Evolutionary conservation across 2,329 filamentous ascomycete species (phyloP).

Genomic region (Trichoderma breve): DNA sequence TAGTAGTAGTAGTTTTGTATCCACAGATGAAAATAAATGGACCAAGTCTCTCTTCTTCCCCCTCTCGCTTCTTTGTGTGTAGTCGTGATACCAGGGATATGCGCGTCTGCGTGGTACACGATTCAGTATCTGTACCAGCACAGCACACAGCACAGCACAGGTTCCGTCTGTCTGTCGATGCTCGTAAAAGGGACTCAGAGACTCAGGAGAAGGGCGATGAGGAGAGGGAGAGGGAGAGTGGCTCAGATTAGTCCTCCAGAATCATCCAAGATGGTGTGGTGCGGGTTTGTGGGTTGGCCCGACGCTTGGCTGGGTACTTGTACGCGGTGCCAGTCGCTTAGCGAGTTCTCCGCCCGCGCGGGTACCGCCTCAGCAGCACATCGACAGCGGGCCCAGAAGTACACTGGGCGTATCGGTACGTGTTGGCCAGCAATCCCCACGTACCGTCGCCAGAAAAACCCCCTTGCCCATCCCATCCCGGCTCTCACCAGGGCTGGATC

Average conservation of each 20-base stretch:
- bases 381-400: not conserved
- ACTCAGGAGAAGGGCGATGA: slow-evolving; percentile 7
- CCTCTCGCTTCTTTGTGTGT: not conserved
- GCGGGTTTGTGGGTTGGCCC: slow-evolving; percentile 18
- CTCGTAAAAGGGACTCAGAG: not conserved
- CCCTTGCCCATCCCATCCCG: not conserved
- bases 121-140: not conserved
- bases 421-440: not conserved
- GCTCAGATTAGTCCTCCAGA: slow-evolving; percentile 1
- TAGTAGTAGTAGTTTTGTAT: not conserved
- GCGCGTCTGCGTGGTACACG: not conserved
- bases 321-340: not conserved
- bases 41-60: not conserved
- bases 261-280: slow-evolving; percentile 7
- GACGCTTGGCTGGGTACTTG: slow-evolving; percentile 9
- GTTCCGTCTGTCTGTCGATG: not conserved
- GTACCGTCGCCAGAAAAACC: not conserved
- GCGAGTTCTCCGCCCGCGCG: not conserved
- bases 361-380: not conserved
- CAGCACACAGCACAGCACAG: not conserved
- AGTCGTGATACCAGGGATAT: not conserved
- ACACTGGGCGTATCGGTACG: not conserved
- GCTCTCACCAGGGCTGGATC: slow-evolving; percentile 18
- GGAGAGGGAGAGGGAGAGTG: slow-evolving; percentile 12
- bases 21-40: not conserved